Evolutionary conservation across 1,139 yeast genomes (phyloP).

Genomic region (Zygosaccharomyces pseudobailii): DNA sequence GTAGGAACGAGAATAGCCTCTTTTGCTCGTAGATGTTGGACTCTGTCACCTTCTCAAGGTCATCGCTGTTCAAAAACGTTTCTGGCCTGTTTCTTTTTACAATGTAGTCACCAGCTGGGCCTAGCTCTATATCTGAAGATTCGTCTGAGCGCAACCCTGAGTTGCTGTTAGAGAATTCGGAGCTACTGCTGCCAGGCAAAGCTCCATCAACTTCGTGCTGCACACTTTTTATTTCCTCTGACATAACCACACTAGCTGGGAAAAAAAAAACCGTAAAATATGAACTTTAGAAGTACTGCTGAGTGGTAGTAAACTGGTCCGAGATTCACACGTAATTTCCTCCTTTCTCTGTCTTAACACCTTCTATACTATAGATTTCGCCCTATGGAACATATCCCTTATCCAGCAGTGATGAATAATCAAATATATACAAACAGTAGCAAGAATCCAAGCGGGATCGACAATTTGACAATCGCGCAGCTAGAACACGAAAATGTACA

Average conservation of each 20-base stretch:
- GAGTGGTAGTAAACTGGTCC: no score
- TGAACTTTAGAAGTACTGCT: no score
- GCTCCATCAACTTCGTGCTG: not conserved
- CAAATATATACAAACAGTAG: not conserved
- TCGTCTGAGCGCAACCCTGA: not conserved
- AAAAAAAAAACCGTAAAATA: not conserved
- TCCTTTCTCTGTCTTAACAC: no score
- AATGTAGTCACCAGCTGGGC: constrained; percentile 22
- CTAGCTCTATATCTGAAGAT: constrained; percentile 2
- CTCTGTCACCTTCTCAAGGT: constrained; percentile 31
- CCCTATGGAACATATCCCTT: no score
- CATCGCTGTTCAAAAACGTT: constrained; percentile 30
- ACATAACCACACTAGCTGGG: not conserved
- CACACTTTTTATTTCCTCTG: not conserved
- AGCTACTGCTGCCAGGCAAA: constrained; percentile 3
- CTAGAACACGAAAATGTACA: not conserved
- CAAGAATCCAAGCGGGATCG: not conserved
- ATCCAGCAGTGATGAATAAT: not conserved
- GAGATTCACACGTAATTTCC: no score
- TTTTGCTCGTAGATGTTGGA: constrained; percentile 36
- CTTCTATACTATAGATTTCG: no score
- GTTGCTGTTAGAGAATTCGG: not conserved
- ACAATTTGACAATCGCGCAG: not conserved
- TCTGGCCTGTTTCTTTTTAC: constrained; percentile 28
- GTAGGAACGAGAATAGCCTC: constrained; percentile 38